phyloP scores from a whole-genome alignment of 768 basidiomycete genomes.

The Pulveroboletus sp. region DNA sequence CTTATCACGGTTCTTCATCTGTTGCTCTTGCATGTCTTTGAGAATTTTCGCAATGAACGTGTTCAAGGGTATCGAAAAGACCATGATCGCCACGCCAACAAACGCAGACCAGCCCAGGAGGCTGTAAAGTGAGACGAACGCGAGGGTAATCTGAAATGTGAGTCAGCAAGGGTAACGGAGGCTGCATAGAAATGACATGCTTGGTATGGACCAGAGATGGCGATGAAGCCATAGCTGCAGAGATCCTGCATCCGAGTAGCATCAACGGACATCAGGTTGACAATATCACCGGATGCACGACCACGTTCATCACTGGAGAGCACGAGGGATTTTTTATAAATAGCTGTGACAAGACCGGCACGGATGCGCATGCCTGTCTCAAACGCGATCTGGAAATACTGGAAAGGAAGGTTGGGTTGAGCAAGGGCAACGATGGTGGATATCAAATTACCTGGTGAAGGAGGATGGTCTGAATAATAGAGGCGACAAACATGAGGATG shows the following conservation, averaged over 20 bases:
- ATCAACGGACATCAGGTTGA: conserved; percentile 92
- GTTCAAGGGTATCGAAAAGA: conserved; percentile 75
- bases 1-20: conserved; percentile 92
- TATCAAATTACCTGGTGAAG: conserved; percentile 64
- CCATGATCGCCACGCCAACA: conserved; percentile 86
- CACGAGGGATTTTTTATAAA: conserved; percentile 84
- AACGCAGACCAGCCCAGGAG: conserved; percentile 92
- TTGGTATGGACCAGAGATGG: conserved; percentile 84
- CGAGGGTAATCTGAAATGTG: conserved; percentile 64
- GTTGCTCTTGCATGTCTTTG: conserved; percentile 76
- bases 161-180: not conserved
- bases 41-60: conserved; percentile 67
- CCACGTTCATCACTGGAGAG: conserved; percentile 84
- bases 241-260: conserved; percentile 77
- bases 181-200: conserved; percentile 33
- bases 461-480: conserved; percentile 74
- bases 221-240: conserved; percentile 80
- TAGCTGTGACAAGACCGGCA: conserved; percentile 79
- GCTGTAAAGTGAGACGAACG: conserved; percentile 86
- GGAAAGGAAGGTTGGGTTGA: not conserved
- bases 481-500: conserved; percentile 73
- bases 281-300: conserved; percentile 86
- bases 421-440: not conserved
- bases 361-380: conserved; percentile 93
- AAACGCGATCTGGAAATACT: conserved; percentile 86